phyloP scores from a whole-genome alignment of 1,284 basidiomycete genomes.

The Calocybe gambosa region DNA sequence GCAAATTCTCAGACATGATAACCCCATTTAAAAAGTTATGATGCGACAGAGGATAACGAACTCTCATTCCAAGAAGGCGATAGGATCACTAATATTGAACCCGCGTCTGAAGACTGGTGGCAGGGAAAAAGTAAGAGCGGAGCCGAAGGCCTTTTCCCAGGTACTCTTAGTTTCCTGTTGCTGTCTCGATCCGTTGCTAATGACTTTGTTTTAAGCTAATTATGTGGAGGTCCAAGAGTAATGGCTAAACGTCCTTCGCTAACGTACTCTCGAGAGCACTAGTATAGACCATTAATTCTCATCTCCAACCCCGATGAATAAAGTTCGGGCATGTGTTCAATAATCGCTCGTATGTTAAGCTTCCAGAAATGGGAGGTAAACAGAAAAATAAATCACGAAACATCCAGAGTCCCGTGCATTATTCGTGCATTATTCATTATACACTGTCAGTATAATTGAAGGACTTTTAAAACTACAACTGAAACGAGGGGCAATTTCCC shows the following conservation, averaged over 20 bases:
- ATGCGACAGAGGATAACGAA: conserved; percentile 86
- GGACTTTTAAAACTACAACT: no score
- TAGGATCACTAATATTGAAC: conserved; percentile 65
- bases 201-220: conserved; percentile 35
- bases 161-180: conserved; percentile 29
- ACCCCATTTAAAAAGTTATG: conserved; percentile 74
- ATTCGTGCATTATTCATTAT: no score
- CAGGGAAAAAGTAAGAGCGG: conserved; percentile 63
- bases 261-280: background rate
- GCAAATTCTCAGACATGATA: no score
- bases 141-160: conserved; percentile 76
- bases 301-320: no score
- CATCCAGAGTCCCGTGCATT: no score
- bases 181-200: conserved; percentile 7
- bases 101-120: conserved; percentile 86
- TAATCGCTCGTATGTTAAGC: no score
- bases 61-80: conserved; percentile 82
- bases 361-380: no score
- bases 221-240: conserved; percentile 56
- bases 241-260: background rate
- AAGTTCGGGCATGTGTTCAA: no score
- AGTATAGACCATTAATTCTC: background rate
- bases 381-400: no score
- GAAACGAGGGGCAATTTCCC: no score
- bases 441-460: no score